A percentile compares a stretch with the other conserved stretches of the same genome.
phyloP scores from a whole-genome alignment of 2,329 filamentous ascomycete genomes.

The Sodiomyces alkalinus region DNA sequence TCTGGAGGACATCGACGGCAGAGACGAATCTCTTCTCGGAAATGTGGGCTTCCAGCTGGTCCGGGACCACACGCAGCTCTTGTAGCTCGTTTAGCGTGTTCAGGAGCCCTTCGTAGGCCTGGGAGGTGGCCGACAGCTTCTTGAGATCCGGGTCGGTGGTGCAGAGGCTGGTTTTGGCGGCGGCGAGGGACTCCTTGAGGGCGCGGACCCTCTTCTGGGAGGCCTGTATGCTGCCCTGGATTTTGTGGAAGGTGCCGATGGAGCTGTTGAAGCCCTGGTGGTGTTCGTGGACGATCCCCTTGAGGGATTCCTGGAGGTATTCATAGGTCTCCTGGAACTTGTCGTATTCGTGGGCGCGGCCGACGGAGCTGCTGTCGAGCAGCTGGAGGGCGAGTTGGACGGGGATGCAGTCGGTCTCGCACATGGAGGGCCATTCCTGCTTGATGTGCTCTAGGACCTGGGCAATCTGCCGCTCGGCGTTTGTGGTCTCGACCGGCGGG shows the following conservation, averaged over 20 bases:
- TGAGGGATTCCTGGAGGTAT: slow-evolving; percentile 83
- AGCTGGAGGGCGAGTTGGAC: slow-evolving; percentile 91
- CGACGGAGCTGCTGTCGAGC: slow-evolving; percentile 85
- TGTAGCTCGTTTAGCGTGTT: slow-evolving; percentile 74
- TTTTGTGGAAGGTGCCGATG: slow-evolving; percentile 97
- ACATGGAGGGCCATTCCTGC: slow-evolving; percentile 84
- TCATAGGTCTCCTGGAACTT: slow-evolving; percentile 73
- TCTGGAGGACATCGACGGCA: slow-evolving; percentile 83
- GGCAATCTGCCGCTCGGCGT: slow-evolving; percentile 39
- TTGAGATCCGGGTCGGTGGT: slow-evolving; percentile 82
- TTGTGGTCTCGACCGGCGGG: slow-evolving; percentile 18
- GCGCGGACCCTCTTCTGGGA: slow-evolving; percentile 75
- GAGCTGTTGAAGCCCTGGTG: slow-evolving; percentile 99
- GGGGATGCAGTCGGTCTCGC: slow-evolving; percentile 72
- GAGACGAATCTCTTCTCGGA: slow-evolving; percentile 91
- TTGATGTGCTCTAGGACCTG: slow-evolving; percentile 71
- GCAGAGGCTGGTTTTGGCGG: slow-evolving; percentile 68
- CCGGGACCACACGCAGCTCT: slow-evolving; percentile 75
- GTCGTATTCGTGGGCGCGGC: slow-evolving; percentile 73
- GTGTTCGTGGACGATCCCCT: slow-evolving; percentile 93
- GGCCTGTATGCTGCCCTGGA: slow-evolving; percentile 79
- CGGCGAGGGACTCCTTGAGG: slow-evolving; percentile 68
- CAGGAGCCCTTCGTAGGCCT: slow-evolving; percentile 80
- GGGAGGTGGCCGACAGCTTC: slow-evolving; percentile 73
- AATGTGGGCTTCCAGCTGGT: slow-evolving; percentile 84